These are phyloP conservation scores for Yarrowia divulgata DNA, from an alignment of 805 yeast genomes.

Conservation along the genomic window DNA sequence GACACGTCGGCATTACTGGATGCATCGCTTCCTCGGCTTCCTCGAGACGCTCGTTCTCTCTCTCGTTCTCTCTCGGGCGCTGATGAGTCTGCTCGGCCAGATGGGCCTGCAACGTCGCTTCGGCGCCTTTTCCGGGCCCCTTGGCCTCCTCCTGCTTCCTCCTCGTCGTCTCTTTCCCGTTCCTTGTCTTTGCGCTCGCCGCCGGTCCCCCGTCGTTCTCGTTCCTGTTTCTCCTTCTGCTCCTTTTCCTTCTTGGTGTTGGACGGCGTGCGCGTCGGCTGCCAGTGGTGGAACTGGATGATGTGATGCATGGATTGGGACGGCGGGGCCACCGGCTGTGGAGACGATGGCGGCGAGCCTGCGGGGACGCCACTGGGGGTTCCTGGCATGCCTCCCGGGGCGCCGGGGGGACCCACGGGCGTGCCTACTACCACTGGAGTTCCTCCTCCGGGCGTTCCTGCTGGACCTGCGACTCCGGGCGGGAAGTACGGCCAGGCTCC, in stretches of 20 bases:
- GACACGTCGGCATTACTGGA: neutral
- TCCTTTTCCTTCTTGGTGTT: constrained; percentile 35
- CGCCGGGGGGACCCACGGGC: neutral
- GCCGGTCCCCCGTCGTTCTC: neutral
- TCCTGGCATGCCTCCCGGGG: neutral
- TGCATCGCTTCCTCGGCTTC: neutral
- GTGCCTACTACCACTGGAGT: constrained; percentile 5
- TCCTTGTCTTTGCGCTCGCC: constrained; percentile 28
- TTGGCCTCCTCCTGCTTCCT: neutral
- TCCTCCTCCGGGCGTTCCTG: neutral
- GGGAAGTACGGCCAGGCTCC: constrained; percentile 9
- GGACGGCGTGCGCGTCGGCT: constrained; percentile 49
- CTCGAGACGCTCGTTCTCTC: neutral
- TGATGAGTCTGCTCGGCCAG: neutral
- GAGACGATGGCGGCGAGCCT: constrained; percentile 43
- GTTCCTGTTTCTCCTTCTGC: constrained; percentile 38
- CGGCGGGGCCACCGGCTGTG: constrained; percentile 41
- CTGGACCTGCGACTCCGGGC: neutral
- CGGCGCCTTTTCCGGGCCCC: neutral
- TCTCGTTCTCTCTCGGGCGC: neutral
- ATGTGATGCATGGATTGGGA: constrained; percentile 55
- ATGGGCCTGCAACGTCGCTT: constrained; percentile 5
- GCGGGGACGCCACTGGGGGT: constrained; percentile 43
- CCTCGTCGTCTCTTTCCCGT: constrained; percentile 9
- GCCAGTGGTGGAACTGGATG: constrained; percentile 66